A percentile compares a stretch with the other conserved stretches of the same genome.
Conservation (phyloP, 2,329 filamentous ascomycete species). For the Microcyclospora pomicola region DNA sequence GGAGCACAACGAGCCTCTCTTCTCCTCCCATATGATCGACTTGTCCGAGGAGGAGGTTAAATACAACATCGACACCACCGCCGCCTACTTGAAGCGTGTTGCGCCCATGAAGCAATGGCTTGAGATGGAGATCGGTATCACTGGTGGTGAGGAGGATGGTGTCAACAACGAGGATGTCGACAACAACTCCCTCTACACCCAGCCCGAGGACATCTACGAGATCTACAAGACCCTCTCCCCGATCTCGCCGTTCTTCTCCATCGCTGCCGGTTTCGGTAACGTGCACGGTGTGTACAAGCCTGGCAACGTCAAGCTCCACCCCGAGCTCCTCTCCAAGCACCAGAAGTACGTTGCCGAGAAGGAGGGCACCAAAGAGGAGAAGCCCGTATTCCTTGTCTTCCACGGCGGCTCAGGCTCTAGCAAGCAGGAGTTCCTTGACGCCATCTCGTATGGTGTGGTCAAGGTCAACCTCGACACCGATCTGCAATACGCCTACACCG, state of each 20-base stretch:
- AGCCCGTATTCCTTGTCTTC: constrained; percentile 99
- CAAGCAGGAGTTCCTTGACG: constrained; percentile 80
- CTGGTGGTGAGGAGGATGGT: constrained; percentile 93
- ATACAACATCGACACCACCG: constrained; percentile 84
- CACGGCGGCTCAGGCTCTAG: constrained; percentile 89
- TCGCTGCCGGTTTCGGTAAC: constrained; percentile 95
- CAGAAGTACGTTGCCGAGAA: constrained; percentile 81
- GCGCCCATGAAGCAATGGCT: constrained; percentile 98
- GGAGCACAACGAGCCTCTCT: constrained; percentile 78
- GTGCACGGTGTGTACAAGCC: constrained; percentile 99
- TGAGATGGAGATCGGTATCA: constrained; percentile 96
- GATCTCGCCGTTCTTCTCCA: constrained; percentile 94
- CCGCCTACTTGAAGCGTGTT: constrained; percentile 83
- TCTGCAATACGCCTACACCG: constrained; percentile 87
- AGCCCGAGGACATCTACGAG: constrained; percentile 87
- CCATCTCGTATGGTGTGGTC: constrained; percentile 86
- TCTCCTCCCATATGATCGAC: constrained; percentile 98
- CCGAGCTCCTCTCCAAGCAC: constrained; percentile 92
- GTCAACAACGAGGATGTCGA: constrained; percentile 98
- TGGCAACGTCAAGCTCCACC: constrained; percentile 91
- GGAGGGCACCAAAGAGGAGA: constrained; percentile 55
- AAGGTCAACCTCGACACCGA: constrained; percentile 99
- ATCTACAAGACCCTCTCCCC: constrained; percentile 76
- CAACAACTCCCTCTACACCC: constrained; percentile 94
- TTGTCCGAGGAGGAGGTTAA: constrained; percentile 82